A percentile compares a stretch with the other conserved stretches of the same genome.
phyloP scores from a whole-genome alignment of 2,329 filamentous ascomycete species.

The Colletotrichum sublineola region DNA sequence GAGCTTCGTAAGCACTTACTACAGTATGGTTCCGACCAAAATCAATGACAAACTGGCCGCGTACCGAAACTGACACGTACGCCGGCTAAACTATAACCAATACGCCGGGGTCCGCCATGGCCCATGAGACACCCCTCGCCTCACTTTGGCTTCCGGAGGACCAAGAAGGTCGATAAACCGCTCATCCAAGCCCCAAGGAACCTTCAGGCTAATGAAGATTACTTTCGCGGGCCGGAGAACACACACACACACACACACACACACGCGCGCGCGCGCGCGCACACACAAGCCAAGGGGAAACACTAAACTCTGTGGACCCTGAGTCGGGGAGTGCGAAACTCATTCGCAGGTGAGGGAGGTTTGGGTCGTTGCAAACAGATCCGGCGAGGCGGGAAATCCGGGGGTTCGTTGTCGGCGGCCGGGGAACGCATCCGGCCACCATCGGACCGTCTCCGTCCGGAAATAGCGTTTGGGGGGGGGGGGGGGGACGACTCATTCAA shows the following conservation, averaged over 20 bases:
- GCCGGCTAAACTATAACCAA: constrained; percentile 1
- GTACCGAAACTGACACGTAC: neutral
- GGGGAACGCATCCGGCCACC: constrained; percentile 17
- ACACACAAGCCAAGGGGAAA: neutral
- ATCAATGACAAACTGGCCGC: neutral
- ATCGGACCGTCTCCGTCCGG: neutral
- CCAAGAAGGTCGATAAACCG: constrained; percentile 1
- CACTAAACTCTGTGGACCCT: constrained; percentile 14
- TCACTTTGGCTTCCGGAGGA: constrained; percentile 14
- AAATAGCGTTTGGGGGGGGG: neutral
- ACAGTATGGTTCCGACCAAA: no score
- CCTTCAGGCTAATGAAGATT: constrained; percentile 26
- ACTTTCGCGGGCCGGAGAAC: constrained; percentile 22
- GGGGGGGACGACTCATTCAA: neutral
- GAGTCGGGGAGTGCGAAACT: constrained; percentile 1
- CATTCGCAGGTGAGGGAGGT: neutral
- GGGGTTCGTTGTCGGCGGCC: constrained; percentile 30
- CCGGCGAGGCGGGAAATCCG: neutral
- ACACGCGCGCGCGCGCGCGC: no score
- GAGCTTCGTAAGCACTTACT: neutral
- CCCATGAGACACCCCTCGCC: neutral
- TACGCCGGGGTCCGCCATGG: neutral
- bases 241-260: neutral
- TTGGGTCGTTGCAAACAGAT: neutral
- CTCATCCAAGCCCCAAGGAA: constrained; percentile 11